Evolutionary conservation across 768 basidiomycete species (phyloP), one percentile per base, ranked within the genome.

Genomic region (Hygrocybe punicea): DNA sequence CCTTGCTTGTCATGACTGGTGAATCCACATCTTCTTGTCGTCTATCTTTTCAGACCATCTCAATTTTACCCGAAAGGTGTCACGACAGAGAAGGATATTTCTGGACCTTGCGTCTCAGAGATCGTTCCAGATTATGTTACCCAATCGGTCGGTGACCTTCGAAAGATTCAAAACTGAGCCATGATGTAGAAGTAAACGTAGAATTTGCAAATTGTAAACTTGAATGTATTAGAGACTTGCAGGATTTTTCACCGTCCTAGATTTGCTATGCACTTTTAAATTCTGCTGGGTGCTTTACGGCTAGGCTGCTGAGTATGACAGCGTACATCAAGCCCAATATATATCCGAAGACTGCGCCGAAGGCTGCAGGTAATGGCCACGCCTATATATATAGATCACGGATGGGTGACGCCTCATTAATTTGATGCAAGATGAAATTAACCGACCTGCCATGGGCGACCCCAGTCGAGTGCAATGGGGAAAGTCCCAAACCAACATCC

Each of bases 401-500:
- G 25, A 19, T 33, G 46, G 37, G 44, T 34, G 51, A 11, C 52
- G n/a, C n/a, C n/a, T n/a, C n/a, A n/a, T n/a, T n/a, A n/a, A n/a
- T 16, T 25, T 47, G 9, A 10, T 53, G 21, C 8, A 14, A 51
- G 37, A 57, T 25, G 36, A 10, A 29, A 48, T 33, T 39, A 35
- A 73, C 83, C 56, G 53, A 91, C 93, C 87, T 98, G 96, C 95
- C 95, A 98, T 6, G 95, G 92, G 36, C 93, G 81, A 66, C 94
- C 94, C 96, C 96, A 98, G 72, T 98, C 96, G 16, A 98, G 83
- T 0, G 92, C 89, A 46, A 94, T 86, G 2, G 93, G 91, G 46
- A 95, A 77, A 9, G 81, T 84, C 14, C 93, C 94, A 13, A 81
- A 35, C 95, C 93, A 97, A 44, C 81, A 78, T 5, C 95, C 96